Conservation (phyloP, 768 basidiomycete genomes). For the Albatrellus ellisii region DNA sequence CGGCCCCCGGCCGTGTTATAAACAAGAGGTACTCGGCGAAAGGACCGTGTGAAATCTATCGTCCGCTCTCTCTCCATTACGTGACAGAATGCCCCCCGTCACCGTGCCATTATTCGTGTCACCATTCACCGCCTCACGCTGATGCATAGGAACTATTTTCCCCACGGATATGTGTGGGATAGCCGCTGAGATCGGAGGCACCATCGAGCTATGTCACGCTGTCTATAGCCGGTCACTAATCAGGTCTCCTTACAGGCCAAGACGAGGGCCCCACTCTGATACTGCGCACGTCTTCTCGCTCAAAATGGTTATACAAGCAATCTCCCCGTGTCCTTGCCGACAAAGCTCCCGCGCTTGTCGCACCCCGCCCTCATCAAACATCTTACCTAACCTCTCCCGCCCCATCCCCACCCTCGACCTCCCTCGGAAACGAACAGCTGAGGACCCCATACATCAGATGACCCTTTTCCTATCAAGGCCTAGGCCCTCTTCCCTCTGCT, state of each 20-base stretch:
- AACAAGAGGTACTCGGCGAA: slow-evolving; percentile 21
- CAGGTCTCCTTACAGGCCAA: slow-evolving; percentile 3
- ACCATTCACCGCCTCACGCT: not conserved
- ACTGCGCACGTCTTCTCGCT: no score
- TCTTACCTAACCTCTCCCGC: slow-evolving; percentile 7
- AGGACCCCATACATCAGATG: not conserved
- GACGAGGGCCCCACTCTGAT: slow-evolving; percentile 5
- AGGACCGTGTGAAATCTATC: slow-evolving; percentile 14
- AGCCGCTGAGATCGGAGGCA: slow-evolving; percentile 16
- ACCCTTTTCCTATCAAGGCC: slow-evolving; percentile 1
- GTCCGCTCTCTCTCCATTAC: no score
- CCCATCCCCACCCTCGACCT: slow-evolving; percentile 3
- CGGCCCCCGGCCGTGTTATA: slow-evolving; percentile 24
- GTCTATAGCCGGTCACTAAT: not conserved
- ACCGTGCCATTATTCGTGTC: no score
- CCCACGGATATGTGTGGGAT: slow-evolving; percentile 9
- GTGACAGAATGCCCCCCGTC: slow-evolving; percentile 10
- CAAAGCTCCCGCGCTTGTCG: slow-evolving; percentile 15
- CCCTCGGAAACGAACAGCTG: not conserved
- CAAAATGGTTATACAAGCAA: slow-evolving; percentile 8
- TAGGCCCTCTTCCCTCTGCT: no score
- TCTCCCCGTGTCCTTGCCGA: not conserved
- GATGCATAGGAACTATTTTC: slow-evolving; percentile 1
- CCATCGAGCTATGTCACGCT: no score
- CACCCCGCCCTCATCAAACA: slow-evolving; percentile 7